Percentiles rank a stretch among this genome's conserved stretches.
Conservation (phyloP, 305 asterid species). For the Rubia balearica region DNA sequence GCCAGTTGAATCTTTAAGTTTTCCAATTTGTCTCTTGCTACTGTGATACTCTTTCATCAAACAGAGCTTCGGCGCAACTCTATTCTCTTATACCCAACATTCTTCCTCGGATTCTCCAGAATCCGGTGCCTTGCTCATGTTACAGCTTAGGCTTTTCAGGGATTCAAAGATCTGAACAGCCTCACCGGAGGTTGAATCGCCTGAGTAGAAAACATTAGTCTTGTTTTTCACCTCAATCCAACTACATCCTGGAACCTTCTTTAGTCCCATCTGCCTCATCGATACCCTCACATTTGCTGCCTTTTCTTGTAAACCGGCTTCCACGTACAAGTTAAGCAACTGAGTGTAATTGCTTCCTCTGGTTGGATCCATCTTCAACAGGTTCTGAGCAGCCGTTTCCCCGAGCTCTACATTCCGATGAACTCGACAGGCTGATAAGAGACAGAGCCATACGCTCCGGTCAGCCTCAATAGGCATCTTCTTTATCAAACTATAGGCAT, state of each 20-base stretch:
- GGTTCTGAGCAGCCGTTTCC: constrained; percentile 52
- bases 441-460: constrained; percentile 56
- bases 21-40: too few species aligned
- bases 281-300: constrained; percentile 62
- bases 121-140: constrained; percentile 34
- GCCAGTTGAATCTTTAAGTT: background rate
- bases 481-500: constrained; percentile 48
- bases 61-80: background rate
- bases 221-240: constrained; percentile 68
- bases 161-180: constrained; percentile 38
- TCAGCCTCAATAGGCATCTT: constrained; percentile 43
- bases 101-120: constrained; percentile 23
- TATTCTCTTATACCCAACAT: constrained; percentile 3
- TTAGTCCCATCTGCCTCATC: constrained; percentile 58
- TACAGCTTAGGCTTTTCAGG: constrained; percentile 34
- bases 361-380: constrained; percentile 44
- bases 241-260: constrained; percentile 75
- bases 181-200: constrained; percentile 48
- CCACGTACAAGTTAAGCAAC: constrained; percentile 55
- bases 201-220: constrained; percentile 59
- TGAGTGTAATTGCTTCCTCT: constrained; percentile 59
- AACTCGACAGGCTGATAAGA: constrained; percentile 69
- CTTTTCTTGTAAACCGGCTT: constrained; percentile 54
- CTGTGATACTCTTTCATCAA: too few species aligned
- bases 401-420: constrained; percentile 59